A percentile compares a stretch with the other conserved stretches of the same genome.
Conservation (phyloP, 2,329 filamentous ascomycete species). For the Botrytis hyacinthi region DNA sequence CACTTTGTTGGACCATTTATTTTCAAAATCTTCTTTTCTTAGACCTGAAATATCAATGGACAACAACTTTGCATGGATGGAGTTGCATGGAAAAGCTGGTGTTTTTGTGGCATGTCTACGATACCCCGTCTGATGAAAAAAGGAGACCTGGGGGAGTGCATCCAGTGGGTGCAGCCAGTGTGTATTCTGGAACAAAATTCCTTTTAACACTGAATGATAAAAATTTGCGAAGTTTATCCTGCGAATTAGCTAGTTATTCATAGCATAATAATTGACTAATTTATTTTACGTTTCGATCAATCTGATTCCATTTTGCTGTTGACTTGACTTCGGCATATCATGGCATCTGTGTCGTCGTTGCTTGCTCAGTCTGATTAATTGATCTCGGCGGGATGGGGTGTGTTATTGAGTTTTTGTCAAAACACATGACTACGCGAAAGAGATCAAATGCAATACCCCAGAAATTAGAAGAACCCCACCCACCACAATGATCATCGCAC, state of each 20-base stretch:
- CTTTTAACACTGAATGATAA: not conserved
- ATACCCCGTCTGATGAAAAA: slow-evolving; percentile 18
- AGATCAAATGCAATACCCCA: not conserved
- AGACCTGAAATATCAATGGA: slow-evolving; percentile 8
- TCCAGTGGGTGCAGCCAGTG: slow-evolving; percentile 14
- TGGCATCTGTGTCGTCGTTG: not conserved
- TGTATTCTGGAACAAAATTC: not conserved
- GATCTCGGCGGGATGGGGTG: not conserved
- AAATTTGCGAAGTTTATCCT: not conserved
- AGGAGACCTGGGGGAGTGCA: slow-evolving; percentile 1
- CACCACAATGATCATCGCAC: not conserved
- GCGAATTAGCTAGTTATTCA: not conserved
- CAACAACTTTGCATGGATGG: slow-evolving; percentile 17
- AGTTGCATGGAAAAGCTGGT: slow-evolving; percentile 19
- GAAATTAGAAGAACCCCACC: not conserved
- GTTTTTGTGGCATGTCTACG: slow-evolving; percentile 18
- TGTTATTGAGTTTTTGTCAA: not conserved
- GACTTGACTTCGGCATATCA: not conserved
- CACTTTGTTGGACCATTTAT: slow-evolving; percentile 11
- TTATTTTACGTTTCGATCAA: not conserved
- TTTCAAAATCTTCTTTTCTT: slow-evolving; percentile 1
- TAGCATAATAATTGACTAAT: slow-evolving; percentile 15
- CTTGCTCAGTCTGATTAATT: not conserved
- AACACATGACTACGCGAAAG: not conserved
- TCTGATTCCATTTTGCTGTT: not conserved